phyloP scores from a whole-genome alignment of 768 basidiomycete genomes.

The Podaxis sp. region DNA sequence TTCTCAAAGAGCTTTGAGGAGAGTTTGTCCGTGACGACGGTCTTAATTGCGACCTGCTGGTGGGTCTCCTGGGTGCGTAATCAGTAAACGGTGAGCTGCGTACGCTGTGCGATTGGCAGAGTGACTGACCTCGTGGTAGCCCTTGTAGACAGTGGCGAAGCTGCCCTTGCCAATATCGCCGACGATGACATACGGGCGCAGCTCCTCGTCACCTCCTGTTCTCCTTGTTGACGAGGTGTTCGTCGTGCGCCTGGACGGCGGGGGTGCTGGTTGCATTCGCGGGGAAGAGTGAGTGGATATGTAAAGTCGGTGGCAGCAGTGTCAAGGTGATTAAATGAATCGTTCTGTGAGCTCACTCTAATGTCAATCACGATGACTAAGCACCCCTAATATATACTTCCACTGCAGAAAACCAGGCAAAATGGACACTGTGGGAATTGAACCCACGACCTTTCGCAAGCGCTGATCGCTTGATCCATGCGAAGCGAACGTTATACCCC shows the following conservation, averaged over 20 bases:
- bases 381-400: background rate
- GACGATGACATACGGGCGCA: constrained; percentile 66
- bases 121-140: constrained; percentile 77
- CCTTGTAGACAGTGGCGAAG: constrained; percentile 95
- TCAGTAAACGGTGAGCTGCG: background rate
- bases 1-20: constrained; percentile 94
- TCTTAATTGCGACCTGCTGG: constrained; percentile 87
- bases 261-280: constrained; percentile 7
- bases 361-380: constrained; percentile 11
- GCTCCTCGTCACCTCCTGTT: background rate
- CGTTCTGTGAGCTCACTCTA: constrained; percentile 8
- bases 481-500: constrained; percentile 62
- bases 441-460: constrained; percentile 57
- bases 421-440: constrained; percentile 50
- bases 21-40: constrained; percentile 82
- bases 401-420: constrained; percentile 1
- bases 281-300: background rate
- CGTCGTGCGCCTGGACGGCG: constrained; percentile 3
- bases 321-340: constrained; percentile 11
- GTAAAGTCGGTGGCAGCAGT: background rate
- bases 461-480: constrained; percentile 18
- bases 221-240: background rate
- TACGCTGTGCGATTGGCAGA: background rate
- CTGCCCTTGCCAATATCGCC: constrained; percentile 83
- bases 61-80: constrained; percentile 56